Evolutionary conservation across 352 stramenopile genomes (phyloP), one percentile per base, ranked within the genome.

Genomic region (Phytophthora nicotianae): DNA sequence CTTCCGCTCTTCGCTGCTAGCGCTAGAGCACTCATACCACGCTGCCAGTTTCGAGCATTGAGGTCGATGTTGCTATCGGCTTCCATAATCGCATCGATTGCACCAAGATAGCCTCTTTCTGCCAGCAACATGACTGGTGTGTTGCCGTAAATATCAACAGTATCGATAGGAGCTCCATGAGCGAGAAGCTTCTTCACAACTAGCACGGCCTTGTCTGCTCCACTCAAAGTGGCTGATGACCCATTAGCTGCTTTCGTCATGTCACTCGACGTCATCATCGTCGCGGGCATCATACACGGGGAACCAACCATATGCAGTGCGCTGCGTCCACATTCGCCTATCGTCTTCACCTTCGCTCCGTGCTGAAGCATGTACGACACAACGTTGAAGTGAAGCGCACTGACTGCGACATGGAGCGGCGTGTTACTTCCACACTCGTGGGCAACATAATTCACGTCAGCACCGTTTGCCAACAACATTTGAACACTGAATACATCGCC

Each of bases 311-410:
- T 90, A 51, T 96, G 88, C 50, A 96, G 55, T 7, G 83, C 83
- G 17, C 66, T 92, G 21, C 86, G 77, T 9, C 86, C 83, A 64
- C 65, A 81, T 45, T 93, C 81, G 19, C 83, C 87, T 5, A 91
- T 69, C 11, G 75, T 77, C 27, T 84, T 89, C 10, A 89, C 80
- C 64, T 93, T 96, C 7, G 88, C 85, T 23, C 88, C 88, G 45
- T 94, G 85, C 58, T 96, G 88, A 23, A 96, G 72, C 45, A 96
- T 70, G 48, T 94, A 96, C 52, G 88, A 96, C 38, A 93, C 88
- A 10, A 96, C 79, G 45, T 92, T 93, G 27, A 93, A 93, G 41
- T 96, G 88, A 14, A 91, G 67, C 32, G 77, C 70, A 47, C 88
- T 96, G 20, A 91, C 81, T 26, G 88, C 88, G 20, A 94, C 77